A percentile compares a stretch with the other conserved stretches of the same genome.
Evolutionary conservation across 202 grass and related monocot species (phyloP).

Genomic region (Setaria italica): DNA sequence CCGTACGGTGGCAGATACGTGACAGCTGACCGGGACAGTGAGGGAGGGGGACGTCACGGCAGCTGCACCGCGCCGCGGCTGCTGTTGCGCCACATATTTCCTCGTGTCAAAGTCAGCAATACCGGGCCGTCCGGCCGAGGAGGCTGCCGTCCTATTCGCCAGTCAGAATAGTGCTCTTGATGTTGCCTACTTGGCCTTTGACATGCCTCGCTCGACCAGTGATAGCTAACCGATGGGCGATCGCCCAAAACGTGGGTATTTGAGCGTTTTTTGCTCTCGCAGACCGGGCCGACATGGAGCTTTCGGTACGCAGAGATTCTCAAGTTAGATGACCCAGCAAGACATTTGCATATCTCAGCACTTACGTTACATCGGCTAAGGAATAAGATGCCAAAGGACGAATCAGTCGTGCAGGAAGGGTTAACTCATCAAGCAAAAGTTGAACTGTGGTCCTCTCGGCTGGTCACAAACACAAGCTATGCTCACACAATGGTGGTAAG

Average conservation of each 20-base stretch:
- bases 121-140: not conserved
- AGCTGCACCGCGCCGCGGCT: slow-evolving; percentile 1
- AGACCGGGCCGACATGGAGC: not conserved
- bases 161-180: slow-evolving; percentile 26
- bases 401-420: not conserved
- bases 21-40: slow-evolving; percentile 9
- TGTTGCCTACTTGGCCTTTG: slow-evolving; percentile 20
- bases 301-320: not conserved
- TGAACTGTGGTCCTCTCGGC: not conserved
- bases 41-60: too few species aligned
- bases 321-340: not conserved
- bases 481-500: slow-evolving; percentile 5
- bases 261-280: not conserved
- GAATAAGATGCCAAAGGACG: not conserved
- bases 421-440: slow-evolving; percentile 13
- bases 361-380: not conserved
- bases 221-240: not conserved
- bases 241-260: not conserved
- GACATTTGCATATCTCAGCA: slow-evolving; percentile 15
- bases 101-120: slow-evolving; percentile 15
- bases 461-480: slow-evolving; percentile 42
- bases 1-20: slow-evolving; percentile 1
- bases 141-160: not conserved
- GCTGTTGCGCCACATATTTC: not conserved
- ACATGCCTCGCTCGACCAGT: not conserved